A percentile compares a stretch with the other conserved stretches of the same genome.
These are phyloP conservation scores for Brassica juncea DNA, from an alignment of 345 rosid species.

Conservation along the genomic window DNA sequence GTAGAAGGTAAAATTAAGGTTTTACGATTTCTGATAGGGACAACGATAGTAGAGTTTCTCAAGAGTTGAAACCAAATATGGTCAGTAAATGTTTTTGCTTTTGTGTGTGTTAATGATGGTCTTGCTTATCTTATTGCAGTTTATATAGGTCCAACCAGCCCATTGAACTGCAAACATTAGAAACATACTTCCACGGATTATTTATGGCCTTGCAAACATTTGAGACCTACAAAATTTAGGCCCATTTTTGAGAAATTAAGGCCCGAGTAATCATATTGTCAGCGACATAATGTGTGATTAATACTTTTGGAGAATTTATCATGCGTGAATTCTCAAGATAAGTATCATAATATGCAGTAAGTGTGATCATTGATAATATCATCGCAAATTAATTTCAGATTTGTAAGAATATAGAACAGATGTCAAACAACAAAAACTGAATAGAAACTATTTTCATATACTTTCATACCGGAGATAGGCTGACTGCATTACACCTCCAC, in stretches of 20 bases:
- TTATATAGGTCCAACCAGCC: neutral
- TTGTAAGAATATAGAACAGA: neutral
- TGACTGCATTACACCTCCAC: neutral
- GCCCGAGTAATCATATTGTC: neutral
- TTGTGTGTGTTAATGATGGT: neutral
- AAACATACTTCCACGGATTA: neutral
- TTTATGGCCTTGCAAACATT: conserved; percentile 1
- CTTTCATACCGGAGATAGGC: neutral
- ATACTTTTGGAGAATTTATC: too few relatives aligned
- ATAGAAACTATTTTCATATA: neutral
- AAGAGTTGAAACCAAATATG: neutral
- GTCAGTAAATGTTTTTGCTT: neutral
- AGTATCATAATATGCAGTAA: neutral
- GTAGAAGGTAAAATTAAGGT: neutral
- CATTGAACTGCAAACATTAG: neutral
- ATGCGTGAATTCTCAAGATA: neutral
- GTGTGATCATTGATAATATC: neutral
- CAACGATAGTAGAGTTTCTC: neutral
- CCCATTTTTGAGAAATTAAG: neutral
- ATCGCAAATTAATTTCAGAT: neutral
- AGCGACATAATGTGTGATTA: neutral
- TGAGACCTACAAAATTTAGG: conserved; percentile 3
- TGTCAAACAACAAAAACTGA: neutral
- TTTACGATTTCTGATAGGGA: neutral
- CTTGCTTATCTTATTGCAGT: neutral